Evolutionary conservation across 768 basidiomycete species (phyloP).

Genomic region (Suillus clintonianus): DNA sequence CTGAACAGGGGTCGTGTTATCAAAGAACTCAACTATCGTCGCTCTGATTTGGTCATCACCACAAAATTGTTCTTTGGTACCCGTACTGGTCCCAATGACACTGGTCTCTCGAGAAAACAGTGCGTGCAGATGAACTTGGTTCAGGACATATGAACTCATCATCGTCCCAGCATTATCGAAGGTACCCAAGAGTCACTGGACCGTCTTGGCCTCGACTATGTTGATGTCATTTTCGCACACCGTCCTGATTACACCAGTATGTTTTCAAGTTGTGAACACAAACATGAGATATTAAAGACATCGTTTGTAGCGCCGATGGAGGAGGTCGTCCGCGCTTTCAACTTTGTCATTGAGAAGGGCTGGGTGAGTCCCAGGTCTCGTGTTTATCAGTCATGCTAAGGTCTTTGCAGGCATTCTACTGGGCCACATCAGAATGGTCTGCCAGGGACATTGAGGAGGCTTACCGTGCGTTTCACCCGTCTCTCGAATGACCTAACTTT

Average conservation of each 20-base stretch:
- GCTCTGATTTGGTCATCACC: conserved; percentile 52
- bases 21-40: conserved; percentile 52
- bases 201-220: conserved; percentile 55
- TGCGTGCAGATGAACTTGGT: conserved; percentile 7
- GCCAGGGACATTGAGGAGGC: conserved; percentile 51
- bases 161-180: conserved; percentile 49
- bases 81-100: conserved; percentile 45
- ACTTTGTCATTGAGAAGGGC: conserved; percentile 51
- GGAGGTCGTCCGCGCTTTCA: conserved; percentile 62
- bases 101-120: conserved; percentile 37
- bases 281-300: conserved; percentile 5
- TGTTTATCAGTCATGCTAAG: background rate
- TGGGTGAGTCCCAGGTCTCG: conserved; percentile 31
- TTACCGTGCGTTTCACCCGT: conserved; percentile 26
- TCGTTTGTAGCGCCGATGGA: conserved; percentile 41
- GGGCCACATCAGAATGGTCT: conserved; percentile 60
- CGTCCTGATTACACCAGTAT: conserved; percentile 42
- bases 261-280: conserved; percentile 3
- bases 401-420: conserved; percentile 39
- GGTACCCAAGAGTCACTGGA: conserved; percentile 52
- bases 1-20: conserved; percentile 49
- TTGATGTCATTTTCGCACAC: conserved; percentile 52
- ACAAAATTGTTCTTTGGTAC: conserved; percentile 64
- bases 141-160: background rate
- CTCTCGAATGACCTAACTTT: background rate